Evolutionary conservation across 805 yeast genomes (phyloP), one percentile per base, ranked within the genome.

Genomic region (Candida berthetii): DNA sequence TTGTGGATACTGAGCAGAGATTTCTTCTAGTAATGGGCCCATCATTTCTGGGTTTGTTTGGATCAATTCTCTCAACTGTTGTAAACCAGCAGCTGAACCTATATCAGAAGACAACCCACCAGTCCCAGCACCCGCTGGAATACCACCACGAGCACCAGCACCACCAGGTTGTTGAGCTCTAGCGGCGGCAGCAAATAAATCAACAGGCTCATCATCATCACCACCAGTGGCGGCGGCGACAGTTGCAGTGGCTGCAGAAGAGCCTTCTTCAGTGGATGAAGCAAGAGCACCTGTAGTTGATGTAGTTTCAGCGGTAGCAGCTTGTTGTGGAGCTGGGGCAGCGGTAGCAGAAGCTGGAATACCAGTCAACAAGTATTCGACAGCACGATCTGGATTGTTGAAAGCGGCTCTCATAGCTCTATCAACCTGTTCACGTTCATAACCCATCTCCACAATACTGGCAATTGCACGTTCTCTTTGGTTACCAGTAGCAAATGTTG

Each of bases 311-410:
- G 48, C 48, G 15, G 54, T 52, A 29, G 46, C 43, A 20, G 58
- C 60, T 15, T 63, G 66, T 15, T 58, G 66, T 20, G 38, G 28
- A 27, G 44, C 40, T 47, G 63, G 74, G 19, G 42, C 48, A n/a
- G 41, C 44, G 42, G 52, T 58, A 47, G 76, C 61, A 25, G 68
- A 60, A 54, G 82, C 91, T 18, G 96, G 96, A 35, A 91, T 77
- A 3, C 97, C 98, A 37, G 90, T 87, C 49, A 93, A 68, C 39
- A 93, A 71, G 61, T 91, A 90, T 61, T 93, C 99, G 13, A 93
- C 98, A 0, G 99, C 99, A 55, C 99, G 80, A 60, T 91, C 98
- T 17, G 99, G 98, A 64, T 93, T 90, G 66, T 91, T 91, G 68
- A 80, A 93, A 1, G 99, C 98, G 14, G 96, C 96, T 53, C 95